Conservation (phyloP, 371 early-diverging fungal genomes). For the Dentiscutata heterogama region DNA sequence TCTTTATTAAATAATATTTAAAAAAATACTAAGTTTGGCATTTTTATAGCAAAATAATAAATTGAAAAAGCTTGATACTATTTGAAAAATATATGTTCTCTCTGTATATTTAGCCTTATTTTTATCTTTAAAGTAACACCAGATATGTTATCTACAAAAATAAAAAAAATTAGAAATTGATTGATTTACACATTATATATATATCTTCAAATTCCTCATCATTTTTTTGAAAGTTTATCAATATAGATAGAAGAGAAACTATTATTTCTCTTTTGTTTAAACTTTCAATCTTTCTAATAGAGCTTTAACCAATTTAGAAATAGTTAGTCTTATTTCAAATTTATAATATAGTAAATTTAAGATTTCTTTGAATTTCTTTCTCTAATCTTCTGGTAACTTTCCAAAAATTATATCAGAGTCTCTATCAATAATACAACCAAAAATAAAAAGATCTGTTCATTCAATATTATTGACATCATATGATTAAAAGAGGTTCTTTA, state of each 20-base stretch:
- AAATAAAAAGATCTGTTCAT: not conserved
- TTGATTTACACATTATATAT: constrained; percentile 9
- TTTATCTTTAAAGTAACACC: not conserved
- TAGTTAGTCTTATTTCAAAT: not conserved
- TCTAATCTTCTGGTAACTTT: constrained; percentile 13
- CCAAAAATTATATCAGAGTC: constrained; percentile 27
- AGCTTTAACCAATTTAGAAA: constrained; percentile 4
- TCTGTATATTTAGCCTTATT: not conserved
- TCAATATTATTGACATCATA: not conserved
- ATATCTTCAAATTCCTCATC: constrained; percentile 26
- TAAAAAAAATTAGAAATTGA: not conserved
- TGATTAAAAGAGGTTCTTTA: not conserved
- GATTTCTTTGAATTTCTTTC: constrained; percentile 12
- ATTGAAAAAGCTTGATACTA: not conserved
- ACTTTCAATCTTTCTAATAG: constrained; percentile 5
- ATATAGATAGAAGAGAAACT: constrained; percentile 9
- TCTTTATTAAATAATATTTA: not conserved
- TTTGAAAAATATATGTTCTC: not conserved
- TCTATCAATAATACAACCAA: constrained; percentile 16
- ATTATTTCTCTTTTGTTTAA: constrained; percentile 21
- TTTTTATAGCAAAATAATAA: constrained; percentile 14
- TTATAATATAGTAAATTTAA: not conserved
- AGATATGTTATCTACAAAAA: not conserved
- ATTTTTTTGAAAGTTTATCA: not conserved
- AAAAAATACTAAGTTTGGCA: constrained; percentile 14